Percentiles rank a stretch among this genome's conserved stretches.
These are phyloP conservation scores for Dentipellis fragilis DNA, from an alignment of 768 basidiomycete genomes.

Conservation along the genomic window DNA sequence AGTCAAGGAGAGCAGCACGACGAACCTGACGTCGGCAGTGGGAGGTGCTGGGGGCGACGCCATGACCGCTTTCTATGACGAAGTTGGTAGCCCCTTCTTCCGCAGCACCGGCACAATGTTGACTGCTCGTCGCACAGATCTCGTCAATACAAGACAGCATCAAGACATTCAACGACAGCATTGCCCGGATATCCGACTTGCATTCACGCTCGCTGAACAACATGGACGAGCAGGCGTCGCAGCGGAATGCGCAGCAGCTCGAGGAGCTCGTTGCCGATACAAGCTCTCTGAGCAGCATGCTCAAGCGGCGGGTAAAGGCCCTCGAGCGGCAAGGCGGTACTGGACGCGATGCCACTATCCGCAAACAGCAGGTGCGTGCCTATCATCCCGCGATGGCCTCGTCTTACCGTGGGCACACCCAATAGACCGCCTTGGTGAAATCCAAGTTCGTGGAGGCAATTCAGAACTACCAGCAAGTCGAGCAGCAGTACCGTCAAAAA, in stretches of 20 bases:
- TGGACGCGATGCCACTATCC: slow-evolving; percentile 35
- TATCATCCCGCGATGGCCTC: background rate
- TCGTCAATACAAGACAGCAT: slow-evolving; percentile 39
- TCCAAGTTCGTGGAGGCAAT: slow-evolving; percentile 67
- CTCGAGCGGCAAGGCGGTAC: slow-evolving; percentile 35
- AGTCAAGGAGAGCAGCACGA: slow-evolving; percentile 48
- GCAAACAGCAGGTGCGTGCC: slow-evolving; percentile 32
- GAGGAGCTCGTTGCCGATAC: slow-evolving; percentile 53
- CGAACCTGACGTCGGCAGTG: slow-evolving; percentile 20
- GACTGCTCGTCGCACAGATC: slow-evolving; percentile 23
- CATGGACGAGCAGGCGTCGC: slow-evolving; percentile 35
- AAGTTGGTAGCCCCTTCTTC: slow-evolving; percentile 35
- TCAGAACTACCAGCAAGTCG: slow-evolving; percentile 69
- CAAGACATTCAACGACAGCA: slow-evolving; percentile 33
- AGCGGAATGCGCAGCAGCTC: slow-evolving; percentile 34
- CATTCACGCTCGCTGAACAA: slow-evolving; percentile 41
- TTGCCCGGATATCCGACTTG: slow-evolving; percentile 35
- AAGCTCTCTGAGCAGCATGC: slow-evolving; percentile 41
- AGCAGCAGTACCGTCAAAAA: slow-evolving; percentile 57
- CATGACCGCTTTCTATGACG: slow-evolving; percentile 66
- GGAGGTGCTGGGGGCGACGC: slow-evolving; percentile 29
- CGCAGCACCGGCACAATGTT: background rate
- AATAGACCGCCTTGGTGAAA: slow-evolving; percentile 49
- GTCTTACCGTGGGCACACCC: no score
- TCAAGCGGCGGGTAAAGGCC: slow-evolving; percentile 51